phyloP scores from a whole-genome alignment of 352 stramenopile species.

The Blastocystis sp. region DNA sequence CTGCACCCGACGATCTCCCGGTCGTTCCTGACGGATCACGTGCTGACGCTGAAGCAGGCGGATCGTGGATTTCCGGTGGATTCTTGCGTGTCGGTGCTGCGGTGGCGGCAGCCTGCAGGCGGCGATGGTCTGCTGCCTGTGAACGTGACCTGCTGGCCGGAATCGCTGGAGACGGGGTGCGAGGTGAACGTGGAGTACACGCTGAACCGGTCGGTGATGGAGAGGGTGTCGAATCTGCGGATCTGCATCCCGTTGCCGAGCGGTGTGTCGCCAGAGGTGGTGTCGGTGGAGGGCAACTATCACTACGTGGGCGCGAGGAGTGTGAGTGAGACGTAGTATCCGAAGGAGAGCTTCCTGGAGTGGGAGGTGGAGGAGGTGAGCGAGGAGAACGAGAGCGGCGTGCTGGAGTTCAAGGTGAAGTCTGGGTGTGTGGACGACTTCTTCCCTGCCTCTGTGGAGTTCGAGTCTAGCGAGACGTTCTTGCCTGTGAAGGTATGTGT shows the following conservation, averaged over 20 bases:
- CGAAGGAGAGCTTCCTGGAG: constrained; percentile 45
- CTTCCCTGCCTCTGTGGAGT: constrained; percentile 49
- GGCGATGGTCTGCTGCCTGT: background rate
- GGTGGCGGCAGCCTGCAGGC: background rate
- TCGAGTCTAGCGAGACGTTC: constrained; percentile 8
- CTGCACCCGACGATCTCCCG: constrained; percentile 11
- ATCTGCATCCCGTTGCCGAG: constrained; percentile 38
- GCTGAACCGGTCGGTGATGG: background rate
- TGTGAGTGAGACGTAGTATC: constrained; percentile 15
- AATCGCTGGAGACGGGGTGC: background rate
- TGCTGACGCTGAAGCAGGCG: constrained; percentile 9
- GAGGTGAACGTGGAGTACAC: constrained; percentile 44
- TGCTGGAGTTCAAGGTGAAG: constrained; percentile 40
- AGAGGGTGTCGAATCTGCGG: background rate
- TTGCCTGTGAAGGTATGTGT: background rate
- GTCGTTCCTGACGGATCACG: constrained; percentile 18
- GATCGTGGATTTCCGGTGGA: constrained; percentile 45
- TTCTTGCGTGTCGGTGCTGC: constrained; percentile 6
- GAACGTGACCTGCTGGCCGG: constrained; percentile 43
- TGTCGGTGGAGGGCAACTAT: background rate
- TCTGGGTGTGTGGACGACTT: constrained; percentile 5
- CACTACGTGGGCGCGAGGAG: background rate
- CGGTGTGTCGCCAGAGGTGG: background rate
- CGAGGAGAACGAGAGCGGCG: background rate
- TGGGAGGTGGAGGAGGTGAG: constrained; percentile 27